Evolutionary conservation across 106 monocot species (phyloP).

Genomic region (Allium cepa): DNA sequence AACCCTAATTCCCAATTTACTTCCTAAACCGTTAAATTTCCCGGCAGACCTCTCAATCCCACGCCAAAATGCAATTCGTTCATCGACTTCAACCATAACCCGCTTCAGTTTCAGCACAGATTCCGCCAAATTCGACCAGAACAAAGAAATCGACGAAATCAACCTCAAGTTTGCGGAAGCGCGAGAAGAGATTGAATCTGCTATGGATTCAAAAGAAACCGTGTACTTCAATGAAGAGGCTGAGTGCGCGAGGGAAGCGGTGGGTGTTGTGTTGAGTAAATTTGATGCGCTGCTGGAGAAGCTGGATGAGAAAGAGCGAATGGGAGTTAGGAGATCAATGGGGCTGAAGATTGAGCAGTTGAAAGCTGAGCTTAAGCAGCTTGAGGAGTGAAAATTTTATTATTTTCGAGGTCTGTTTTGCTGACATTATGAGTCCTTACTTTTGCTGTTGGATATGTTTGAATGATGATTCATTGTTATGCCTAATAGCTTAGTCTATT

Average conservation of each 20-base stretch:
- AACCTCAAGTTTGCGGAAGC: constrained; percentile 97
- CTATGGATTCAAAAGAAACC: constrained; percentile 96
- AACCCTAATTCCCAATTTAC: too few relatives aligned
- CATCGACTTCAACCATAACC: background rate
- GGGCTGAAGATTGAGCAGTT: constrained; percentile 99
- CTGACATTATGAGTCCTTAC: background rate
- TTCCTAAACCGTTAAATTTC: too few relatives aligned
- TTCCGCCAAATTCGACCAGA: constrained; percentile 3
- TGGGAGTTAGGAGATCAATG: constrained; percentile 71
- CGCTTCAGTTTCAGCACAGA: constrained; percentile 1
- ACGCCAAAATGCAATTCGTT: too few relatives aligned
- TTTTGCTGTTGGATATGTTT: too few relatives aligned
- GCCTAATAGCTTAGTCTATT: too few relatives aligned
- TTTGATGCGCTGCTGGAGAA: constrained; percentile 53
- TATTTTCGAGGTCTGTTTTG: background rate
- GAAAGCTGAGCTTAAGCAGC: constrained; percentile 86
- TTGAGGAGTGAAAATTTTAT: constrained; percentile 41
- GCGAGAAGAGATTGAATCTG: constrained; percentile 93
- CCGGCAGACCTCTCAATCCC: too few relatives aligned
- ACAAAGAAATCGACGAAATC: constrained; percentile 89
- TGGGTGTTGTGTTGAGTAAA: constrained; percentile 45
- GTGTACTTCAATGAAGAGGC: constrained; percentile 97
- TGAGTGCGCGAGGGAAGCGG: constrained; percentile 86
- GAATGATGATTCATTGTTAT: too few relatives aligned
- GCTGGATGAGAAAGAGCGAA: constrained; percentile 56